These are phyloP conservation scores for Solanum bulbocastanum DNA, from an alignment of 257 asterid species.

Conservation along the genomic window DNA sequence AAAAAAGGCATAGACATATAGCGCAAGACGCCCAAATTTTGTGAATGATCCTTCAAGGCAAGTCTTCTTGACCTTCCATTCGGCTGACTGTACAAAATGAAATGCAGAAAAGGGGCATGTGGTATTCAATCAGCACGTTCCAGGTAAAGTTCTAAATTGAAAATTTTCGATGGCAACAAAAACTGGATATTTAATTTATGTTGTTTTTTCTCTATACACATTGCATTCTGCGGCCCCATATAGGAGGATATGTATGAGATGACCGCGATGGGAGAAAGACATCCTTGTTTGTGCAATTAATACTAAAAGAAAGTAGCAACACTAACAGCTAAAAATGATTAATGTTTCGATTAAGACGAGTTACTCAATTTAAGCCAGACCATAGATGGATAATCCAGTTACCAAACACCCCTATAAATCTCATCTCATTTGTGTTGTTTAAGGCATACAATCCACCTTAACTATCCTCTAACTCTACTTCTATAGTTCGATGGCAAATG, in stretches of 20 bases:
- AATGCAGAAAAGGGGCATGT: not conserved
- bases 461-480: not conserved
- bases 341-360: slow-evolving; percentile 4
- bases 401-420: slow-evolving; percentile 14
- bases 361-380: slow-evolving; percentile 11
- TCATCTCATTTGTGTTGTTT: not conserved
- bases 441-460: not conserved
- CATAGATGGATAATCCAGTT: not conserved
- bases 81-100: not conserved
- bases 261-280: not conserved
- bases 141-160: slow-evolving; percentile 6
- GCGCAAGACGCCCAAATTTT: no score
- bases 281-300: slow-evolving; percentile 5
- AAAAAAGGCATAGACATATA: no score
- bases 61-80: not conserved
- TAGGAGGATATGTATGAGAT: not conserved
- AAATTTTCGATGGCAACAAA: slow-evolving; percentile 7
- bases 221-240: not conserved
- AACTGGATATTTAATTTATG: not conserved
- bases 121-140: not conserved
- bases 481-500: slow-evolving; percentile 34
- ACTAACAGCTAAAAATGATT: slow-evolving; percentile 22
- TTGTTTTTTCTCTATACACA: not conserved
- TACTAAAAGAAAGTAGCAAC: slow-evolving; percentile 34
- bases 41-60: not conserved